Evolutionary conservation across 208 protist species (phyloP), one percentile per base, ranked within the genome.

Genomic region (Trypanosomatidae sp.): DNA sequence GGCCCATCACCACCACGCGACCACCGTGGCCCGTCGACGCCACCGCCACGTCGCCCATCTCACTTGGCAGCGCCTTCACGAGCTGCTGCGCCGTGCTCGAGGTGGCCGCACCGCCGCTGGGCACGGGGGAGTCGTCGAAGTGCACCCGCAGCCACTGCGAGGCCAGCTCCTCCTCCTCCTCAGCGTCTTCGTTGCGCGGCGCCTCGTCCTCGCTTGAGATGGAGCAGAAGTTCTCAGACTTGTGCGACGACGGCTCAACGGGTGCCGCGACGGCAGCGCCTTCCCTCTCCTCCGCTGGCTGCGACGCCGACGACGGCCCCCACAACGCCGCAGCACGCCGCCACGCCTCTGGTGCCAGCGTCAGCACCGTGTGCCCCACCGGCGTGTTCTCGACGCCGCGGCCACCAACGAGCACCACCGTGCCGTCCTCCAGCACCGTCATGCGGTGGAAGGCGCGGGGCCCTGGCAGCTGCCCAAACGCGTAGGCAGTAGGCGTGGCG

Each of bases 401-500:
- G 19, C 87, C 87, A 33, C 90, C 87, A 25, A 95, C 74, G 10
- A 95, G 66, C 36, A 92, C 81, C 36, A 95, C 79, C 8, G 82
- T 90, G 66, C 77, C 79, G 47, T 95, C 86, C 1, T 59, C 56
- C 15, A 95, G 71, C 15, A 75, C 56, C 9, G 79, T 65, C 36
- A 74, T 86, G 62, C 79, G 79, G 72, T 95, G 90, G 68, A 90
- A 91, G 5, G 84, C 87, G 49, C 85, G 86, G 0, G 87, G 84
- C 49, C 80, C 79, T 39, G 90, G 90, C 30, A 95, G 73, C 56
- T 74, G 81, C 6, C 77, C 81, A 66, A 89, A 85, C 19, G 66
- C 66, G 59, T 69, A 68, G 12, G 73, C 70, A 22, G 67, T 25
- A 0, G 72, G 52, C 13, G 7, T 28, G 12, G 77, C 30, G 43